Conservation (phyloP, 2,329 filamentous ascomycete genomes). For the Stenocarpella maydis region DNA sequence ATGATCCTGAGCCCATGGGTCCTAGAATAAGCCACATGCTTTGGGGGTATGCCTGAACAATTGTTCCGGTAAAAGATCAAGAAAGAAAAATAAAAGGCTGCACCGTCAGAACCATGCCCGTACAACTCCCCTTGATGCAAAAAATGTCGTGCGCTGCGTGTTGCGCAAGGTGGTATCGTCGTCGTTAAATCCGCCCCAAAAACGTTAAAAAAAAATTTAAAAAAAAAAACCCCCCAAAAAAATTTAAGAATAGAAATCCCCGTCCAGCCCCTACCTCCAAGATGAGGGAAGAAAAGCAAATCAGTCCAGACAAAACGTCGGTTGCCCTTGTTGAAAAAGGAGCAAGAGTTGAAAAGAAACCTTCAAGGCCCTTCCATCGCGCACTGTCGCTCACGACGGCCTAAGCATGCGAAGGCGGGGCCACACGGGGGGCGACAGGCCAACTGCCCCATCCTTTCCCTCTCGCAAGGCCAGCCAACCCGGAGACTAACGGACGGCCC, state of each 20-base stretch:
- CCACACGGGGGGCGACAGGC: too few species aligned
- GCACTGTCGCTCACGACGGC: neutral
- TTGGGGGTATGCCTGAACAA: conserved; percentile 7
- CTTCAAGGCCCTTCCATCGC: neutral
- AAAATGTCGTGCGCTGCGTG: neutral
- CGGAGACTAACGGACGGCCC: too few species aligned
- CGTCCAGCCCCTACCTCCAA: too few species aligned
- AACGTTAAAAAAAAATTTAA: neutral
- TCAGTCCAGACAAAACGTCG: too few species aligned
- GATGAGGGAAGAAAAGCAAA: too few species aligned
- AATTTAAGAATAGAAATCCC: neutral
- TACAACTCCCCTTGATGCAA: conserved; percentile 10
- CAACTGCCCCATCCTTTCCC: too few species aligned
- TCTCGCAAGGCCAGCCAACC: too few species aligned
- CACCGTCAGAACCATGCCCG: conserved; percentile 14
- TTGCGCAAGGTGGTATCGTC: conserved; percentile 23
- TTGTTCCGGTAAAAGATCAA: neutral
- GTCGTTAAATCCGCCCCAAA: conserved; percentile 13
- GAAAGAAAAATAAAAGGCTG: conserved; percentile 7
- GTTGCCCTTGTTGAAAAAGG: too few species aligned
- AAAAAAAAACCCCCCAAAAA: neutral
- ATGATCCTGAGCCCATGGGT: neutral
- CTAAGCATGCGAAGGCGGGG: too few species aligned
- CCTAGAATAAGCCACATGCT: neutral
- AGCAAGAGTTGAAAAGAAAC: too few species aligned